Percentiles rank a stretch among this genome's conserved stretches.
Evolutionary conservation across 306 rosid species (phyloP).

Genomic region (Prunus padus): DNA sequence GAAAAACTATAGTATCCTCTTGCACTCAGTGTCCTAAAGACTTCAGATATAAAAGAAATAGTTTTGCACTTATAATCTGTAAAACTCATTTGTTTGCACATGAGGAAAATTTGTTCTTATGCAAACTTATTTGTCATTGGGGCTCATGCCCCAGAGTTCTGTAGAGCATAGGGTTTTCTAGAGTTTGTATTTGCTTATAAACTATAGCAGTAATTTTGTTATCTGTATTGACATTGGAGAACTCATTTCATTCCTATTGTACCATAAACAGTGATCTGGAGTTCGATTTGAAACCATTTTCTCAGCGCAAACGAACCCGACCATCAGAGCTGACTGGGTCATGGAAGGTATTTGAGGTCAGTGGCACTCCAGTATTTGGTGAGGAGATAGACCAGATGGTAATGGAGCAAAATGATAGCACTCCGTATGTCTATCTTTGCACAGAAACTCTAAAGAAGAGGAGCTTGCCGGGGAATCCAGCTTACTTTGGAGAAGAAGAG

Average conservation of each 20-base stretch:
- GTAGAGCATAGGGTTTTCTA: not conserved
- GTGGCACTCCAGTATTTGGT: slow-evolving; percentile 68
- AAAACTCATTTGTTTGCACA: too few relatives aligned
- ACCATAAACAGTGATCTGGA: slow-evolving; percentile 49
- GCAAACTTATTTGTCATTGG: not conserved
- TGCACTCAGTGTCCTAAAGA: too few relatives aligned
- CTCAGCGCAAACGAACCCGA: slow-evolving; percentile 66
- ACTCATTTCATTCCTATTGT: not conserved
- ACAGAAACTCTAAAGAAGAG: slow-evolving; percentile 73
- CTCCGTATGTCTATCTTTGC: slow-evolving; percentile 66
- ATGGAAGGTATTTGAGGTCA: slow-evolving; percentile 90
- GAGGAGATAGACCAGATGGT: slow-evolving; percentile 50
- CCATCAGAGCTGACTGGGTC: slow-evolving; percentile 76
- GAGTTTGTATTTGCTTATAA: not conserved
- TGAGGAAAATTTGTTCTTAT: not conserved
- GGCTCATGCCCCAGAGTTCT: not conserved
- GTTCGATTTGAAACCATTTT: slow-evolving; percentile 61
- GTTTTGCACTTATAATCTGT: too few relatives aligned
- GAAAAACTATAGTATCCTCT: too few relatives aligned
- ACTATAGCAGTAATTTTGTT: too few relatives aligned
- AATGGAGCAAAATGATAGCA: slow-evolving; percentile 23
- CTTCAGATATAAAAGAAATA: too few relatives aligned
- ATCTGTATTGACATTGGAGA: not conserved
- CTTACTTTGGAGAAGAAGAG: slow-evolving; percentile 82
- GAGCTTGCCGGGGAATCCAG: slow-evolving; percentile 51